phyloP scores from a whole-genome alignment of 805 yeast species.

The Saccharomycopsis fodiens region DNA sequence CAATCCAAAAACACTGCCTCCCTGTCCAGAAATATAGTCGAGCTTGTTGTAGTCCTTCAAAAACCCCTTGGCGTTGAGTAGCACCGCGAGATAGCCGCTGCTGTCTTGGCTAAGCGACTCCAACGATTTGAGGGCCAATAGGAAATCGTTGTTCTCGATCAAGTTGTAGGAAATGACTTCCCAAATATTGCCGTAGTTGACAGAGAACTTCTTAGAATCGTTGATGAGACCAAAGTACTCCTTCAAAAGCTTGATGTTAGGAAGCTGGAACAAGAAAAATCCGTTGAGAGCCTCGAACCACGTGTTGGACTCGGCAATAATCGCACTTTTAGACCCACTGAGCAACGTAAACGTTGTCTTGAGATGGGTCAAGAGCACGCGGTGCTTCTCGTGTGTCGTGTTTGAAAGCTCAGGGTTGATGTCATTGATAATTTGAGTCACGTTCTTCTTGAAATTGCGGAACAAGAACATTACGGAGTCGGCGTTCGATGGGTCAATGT shows the following conservation, averaged over 20 bases:
- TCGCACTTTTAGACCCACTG: slow-evolving; percentile 36
- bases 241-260: slow-evolving; percentile 34
- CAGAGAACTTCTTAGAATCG: slow-evolving; percentile 1
- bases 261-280: slow-evolving; percentile 54
- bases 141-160: slow-evolving; percentile 42
- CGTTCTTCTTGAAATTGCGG: slow-evolving; percentile 11
- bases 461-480: not conserved
- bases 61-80: slow-evolving; percentile 58
- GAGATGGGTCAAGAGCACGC: slow-evolving; percentile 19
- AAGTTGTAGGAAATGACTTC: slow-evolving; percentile 49
- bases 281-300: slow-evolving; percentile 67
- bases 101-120: slow-evolving; percentile 56
- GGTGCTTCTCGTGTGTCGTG: not conserved
- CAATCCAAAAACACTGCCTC: not conserved
- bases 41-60: slow-evolving; percentile 32
- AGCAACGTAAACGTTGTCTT: slow-evolving; percentile 29
- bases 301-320: slow-evolving; percentile 40
- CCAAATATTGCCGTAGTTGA: slow-evolving; percentile 37
- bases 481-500: not conserved
- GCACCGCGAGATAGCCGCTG: slow-evolving; percentile 52
- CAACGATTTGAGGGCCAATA: slow-evolving; percentile 50
- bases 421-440: slow-evolving; percentile 1
- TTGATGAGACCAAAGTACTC: slow-evolving; percentile 30
- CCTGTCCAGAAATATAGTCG: slow-evolving; percentile 11
- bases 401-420: slow-evolving; percentile 6